phyloP scores from a whole-genome alignment of 2,329 filamentous ascomycete genomes.

The Aquanectria penicillioides region DNA sequence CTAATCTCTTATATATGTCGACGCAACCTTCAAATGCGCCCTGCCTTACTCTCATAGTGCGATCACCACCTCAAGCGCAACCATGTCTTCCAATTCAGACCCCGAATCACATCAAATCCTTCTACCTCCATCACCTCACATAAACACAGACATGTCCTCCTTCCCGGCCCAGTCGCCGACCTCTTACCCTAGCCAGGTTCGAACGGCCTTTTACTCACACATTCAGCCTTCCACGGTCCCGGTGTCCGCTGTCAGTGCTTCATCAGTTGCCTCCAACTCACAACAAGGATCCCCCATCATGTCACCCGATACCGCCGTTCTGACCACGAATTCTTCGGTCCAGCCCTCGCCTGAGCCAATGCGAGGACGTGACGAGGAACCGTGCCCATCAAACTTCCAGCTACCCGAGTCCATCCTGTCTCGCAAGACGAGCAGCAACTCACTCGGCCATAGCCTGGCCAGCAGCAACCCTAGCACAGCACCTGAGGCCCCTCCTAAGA shows the following conservation, averaged over 20 bases:
- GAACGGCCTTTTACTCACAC: conserved; percentile 57
- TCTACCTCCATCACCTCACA: conserved; percentile 28
- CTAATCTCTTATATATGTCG: conserved; percentile 51
- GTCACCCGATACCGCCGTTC: conserved; percentile 62
- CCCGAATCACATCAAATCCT: conserved; percentile 36
- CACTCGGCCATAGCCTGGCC: conserved; percentile 70
- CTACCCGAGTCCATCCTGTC: conserved; percentile 78
- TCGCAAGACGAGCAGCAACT: conserved; percentile 67
- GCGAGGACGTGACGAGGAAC: conserved; percentile 64
- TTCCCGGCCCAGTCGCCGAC: conserved; percentile 53
- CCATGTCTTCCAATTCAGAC: conserved; percentile 41
- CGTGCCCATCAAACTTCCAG: conserved; percentile 66
- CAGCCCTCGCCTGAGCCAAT: conserved; percentile 74
- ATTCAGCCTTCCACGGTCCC: conserved; percentile 53
- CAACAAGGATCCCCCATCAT: conserved; percentile 66
- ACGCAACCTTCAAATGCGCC: conserved; percentile 46
- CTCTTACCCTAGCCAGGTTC: conserved; percentile 58
- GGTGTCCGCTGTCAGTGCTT: conserved; percentile 64
- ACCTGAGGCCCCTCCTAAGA: conserved; percentile 59
- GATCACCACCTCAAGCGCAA: conserved; percentile 31
- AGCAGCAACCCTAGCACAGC: conserved; percentile 66
- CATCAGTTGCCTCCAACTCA: conserved; percentile 65
- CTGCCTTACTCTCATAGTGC: conserved; percentile 38
- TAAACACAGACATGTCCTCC: conserved; percentile 54
- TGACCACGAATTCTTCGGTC: conserved; percentile 70